Evolutionary conservation across 495 filamentous ascomycete species (phyloP), one percentile per base, ranked within the genome.

Genomic region (Xylaria grammica): DNA sequence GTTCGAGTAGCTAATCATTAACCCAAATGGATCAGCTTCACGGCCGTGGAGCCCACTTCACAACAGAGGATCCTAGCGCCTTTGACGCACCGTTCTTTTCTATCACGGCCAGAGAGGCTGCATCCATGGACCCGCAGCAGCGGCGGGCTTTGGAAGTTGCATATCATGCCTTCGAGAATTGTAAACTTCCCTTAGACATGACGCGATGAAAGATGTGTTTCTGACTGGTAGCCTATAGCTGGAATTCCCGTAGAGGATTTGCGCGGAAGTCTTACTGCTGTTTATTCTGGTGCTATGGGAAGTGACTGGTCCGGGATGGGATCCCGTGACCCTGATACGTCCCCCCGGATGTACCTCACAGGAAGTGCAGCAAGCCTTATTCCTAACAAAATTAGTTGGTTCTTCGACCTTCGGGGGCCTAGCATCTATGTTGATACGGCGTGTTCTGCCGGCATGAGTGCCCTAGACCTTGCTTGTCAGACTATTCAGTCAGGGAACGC

Each of bases 401-500:
- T 80, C 59, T 83, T 73, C 48, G 69, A 81, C 50, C 69, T 81
- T 15, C 67, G 59, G 22, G 82, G 82, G 0, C 72, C 78, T 0
- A 77, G 73, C 50, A 65, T 76, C 22, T 75, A 68, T 38, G 58
- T 83, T 17, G 78, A 77, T 60, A 82, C 82, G 3, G 82, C 82
- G 4, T 94, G 91, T 72, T 92, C 89, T 13, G 89, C 86, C 20
- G 89, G 86, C 26, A 50, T 50, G 48, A 30, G 27, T 29, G 48
- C 48, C 24, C 13, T 50, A 13, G 48, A 50, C 7, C 5, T 50
- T n/a, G 48, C 48, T 15, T 50, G 48, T 30, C 48, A 13, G 1
- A 50, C 8, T 50, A 11, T 50, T 22, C 48, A 30, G n/a, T 29
- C n/a, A 5, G 48, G 48, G 10, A 5, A 50, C 4, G 30, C 11